Conservation (phyloP, 1,139 yeast genomes). For the Blastobotrys aristatus region DNA sequence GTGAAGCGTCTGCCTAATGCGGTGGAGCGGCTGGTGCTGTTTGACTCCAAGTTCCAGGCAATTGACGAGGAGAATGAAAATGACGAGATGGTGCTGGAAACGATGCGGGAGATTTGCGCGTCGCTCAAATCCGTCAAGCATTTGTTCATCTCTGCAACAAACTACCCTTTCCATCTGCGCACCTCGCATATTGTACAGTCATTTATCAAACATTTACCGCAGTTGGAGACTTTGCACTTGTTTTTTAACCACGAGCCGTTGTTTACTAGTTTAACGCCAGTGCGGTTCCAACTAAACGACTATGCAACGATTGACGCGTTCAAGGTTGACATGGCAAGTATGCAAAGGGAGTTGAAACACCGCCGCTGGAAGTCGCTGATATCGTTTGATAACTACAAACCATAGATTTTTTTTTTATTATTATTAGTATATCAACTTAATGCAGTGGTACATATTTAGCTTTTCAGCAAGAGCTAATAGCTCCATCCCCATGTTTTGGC, state of each 20-base stretch:
- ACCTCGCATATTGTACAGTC: slow-evolving; percentile 1
- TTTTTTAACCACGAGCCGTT: slow-evolving; percentile 3
- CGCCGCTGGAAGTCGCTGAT: slow-evolving; percentile 2
- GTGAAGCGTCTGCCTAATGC: slow-evolving; percentile 2
- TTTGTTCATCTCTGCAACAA: background rate
- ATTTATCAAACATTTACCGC: background rate
- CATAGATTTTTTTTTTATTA: too few relatives aligned
- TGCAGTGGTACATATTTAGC: too few relatives aligned
- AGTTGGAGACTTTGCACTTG: background rate
- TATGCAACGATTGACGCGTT: slow-evolving; percentile 6
- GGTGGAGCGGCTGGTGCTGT: slow-evolving; percentile 8
- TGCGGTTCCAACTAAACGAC: background rate
- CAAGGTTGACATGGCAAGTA: background rate
- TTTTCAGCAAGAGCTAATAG: slow-evolving; percentile 15
- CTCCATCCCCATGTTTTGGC: slow-evolving; percentile 56
- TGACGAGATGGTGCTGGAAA: background rate
- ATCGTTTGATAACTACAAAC: slow-evolving; percentile 1
- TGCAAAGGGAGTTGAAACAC: background rate
- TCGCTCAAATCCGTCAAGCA: background rate
- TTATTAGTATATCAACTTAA: too few relatives aligned
- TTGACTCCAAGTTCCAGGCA: slow-evolving; percentile 5
- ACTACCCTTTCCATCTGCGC: slow-evolving; percentile 2
- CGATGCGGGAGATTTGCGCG: slow-evolving; percentile 1
- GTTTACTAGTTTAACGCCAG: background rate
- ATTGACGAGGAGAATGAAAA: slow-evolving; percentile 3